Evolutionary conservation across 352 stramenopile species (phyloP), one percentile per base, ranked within the genome.

Genomic region (Phytophthora aleatoria): DNA sequence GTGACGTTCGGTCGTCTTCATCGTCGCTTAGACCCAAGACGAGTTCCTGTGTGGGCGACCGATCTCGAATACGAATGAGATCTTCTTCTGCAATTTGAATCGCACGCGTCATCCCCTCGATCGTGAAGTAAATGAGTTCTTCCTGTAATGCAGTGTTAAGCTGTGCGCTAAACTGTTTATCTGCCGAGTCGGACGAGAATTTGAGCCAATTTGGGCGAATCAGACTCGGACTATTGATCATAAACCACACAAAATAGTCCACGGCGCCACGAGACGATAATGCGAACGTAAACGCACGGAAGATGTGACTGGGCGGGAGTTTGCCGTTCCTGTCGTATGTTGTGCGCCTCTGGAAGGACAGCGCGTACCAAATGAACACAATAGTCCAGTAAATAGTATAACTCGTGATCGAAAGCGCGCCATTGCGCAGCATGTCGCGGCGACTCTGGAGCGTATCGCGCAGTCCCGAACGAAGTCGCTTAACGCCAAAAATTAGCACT

Each of bases 61-160:
- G 76, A 31, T 84, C 68, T 1, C 74, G 74, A 35, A 72, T 55
- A 5, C 66, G 67, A 30, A 86, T 43, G 1, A 90, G 65, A 24
- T 91, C 85, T 11, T 90, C 83, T 41, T 93, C 86, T 3, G 83
- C 78, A 16, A 85, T 64, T 26, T 92, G 74, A 31, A 96, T 74
- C 5, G 90, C 83, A 10, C 79, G 74, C 24, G 81, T 91, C 84
- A 97, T 96, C 9, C 90, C 87, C 30, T 92, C 81, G 36, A 94
- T 94, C n/a, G 90, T 96, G 58, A 94, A 96, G 53, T 93, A 93
- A 45, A 97, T 91, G 26, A 97, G 77, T 50, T 97, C 90, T 20
- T 88, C 81, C 63, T 94, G 85, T 7, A 97, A 70, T 50, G 89
- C 85, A 13, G 79, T 91, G 62, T 97, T 97, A 45, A 97, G 74